phyloP scores from a whole-genome alignment of 208 protist species.

The Crithidia bombi region DNA sequence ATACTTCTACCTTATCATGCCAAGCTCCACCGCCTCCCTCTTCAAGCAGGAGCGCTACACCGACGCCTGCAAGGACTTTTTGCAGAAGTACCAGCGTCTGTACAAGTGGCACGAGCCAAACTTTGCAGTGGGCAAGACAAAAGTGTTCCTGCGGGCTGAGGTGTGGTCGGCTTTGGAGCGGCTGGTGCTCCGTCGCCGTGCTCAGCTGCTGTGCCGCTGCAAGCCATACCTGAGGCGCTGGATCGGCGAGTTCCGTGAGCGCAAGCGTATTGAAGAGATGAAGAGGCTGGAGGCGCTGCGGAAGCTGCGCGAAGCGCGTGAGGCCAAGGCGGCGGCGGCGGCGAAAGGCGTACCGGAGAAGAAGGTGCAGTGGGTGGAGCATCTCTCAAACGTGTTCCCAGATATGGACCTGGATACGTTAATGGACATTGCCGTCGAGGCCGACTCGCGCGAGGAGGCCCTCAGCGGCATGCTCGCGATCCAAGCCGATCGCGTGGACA shows the following conservation, averaged over 20 bases:
- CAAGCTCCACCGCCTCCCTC: constrained; percentile 34
- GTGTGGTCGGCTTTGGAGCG: constrained; percentile 86
- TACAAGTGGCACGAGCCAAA: constrained; percentile 70
- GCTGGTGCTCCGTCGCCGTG: constrained; percentile 67
- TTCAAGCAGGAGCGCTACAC: constrained; percentile 51
- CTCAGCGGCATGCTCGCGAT: constrained; percentile 57
- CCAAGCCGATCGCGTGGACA: constrained; percentile 66
- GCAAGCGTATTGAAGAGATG: constrained; percentile 71
- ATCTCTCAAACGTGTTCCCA: constrained; percentile 69
- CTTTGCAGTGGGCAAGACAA: constrained; percentile 85
- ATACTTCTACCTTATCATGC: constrained; percentile 85
- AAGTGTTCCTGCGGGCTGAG: constrained; percentile 89
- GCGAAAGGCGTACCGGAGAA: constrained; percentile 46
- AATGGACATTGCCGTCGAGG: constrained; percentile 65
- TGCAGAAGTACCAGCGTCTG: constrained; percentile 64
- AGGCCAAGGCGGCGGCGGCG: constrained; percentile 50
- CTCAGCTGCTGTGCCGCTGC: constrained; percentile 66
- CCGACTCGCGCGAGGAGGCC: constrained; percentile 57
- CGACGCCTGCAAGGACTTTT: constrained; percentile 51
- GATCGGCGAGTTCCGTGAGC: constrained; percentile 65
- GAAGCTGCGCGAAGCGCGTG: constrained; percentile 52
- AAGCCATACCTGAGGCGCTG: constrained; percentile 73
- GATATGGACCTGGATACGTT: constrained; percentile 53
- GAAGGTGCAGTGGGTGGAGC: constrained; percentile 65
- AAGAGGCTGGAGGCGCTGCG: constrained; percentile 55